These are phyloP conservation scores for Trichoderma sp. DNA, from an alignment of 2,329 filamentous ascomycete species.

Conservation along the genomic window DNA sequence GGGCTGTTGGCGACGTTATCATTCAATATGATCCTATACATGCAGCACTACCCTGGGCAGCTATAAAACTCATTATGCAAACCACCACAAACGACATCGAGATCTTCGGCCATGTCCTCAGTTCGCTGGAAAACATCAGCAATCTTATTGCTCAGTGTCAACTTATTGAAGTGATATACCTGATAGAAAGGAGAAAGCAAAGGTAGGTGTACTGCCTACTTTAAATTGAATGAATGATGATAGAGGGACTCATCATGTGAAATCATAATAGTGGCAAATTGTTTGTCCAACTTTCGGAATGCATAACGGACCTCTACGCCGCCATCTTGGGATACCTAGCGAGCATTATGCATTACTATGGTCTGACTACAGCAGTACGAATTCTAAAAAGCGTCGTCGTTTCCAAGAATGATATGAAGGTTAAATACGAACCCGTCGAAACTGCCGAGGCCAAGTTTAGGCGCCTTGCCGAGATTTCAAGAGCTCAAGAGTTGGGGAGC, in stretches of 20 bases:
- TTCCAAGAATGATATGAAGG: not conserved
- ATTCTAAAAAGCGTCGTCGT: not conserved
- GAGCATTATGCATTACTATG: not conserved
- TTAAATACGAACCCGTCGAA: slow-evolving; percentile 2
- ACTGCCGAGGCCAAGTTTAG: not conserved
- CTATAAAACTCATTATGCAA: slow-evolving; percentile 12
- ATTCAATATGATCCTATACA: slow-evolving; percentile 16
- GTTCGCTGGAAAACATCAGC: not conserved
- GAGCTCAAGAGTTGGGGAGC: slow-evolving; percentile 1
- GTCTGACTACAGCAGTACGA: not conserved
- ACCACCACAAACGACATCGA: not conserved
- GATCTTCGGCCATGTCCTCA: slow-evolving; percentile 1
- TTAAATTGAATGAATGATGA: not conserved
- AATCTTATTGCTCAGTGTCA: slow-evolving; percentile 9
- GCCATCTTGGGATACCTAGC: not conserved
- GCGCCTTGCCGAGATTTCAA: not conserved
- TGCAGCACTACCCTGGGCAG: slow-evolving; percentile 21
- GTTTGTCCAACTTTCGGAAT: not conserved
- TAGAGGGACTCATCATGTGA: not conserved
- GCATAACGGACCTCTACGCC: slow-evolving; percentile 1
- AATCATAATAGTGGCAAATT: not conserved
- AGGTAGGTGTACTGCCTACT: not conserved
- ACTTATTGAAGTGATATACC: not conserved
- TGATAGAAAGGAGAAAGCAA: not conserved
- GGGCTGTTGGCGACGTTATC: slow-evolving; percentile 17